These are phyloP conservation scores for Rhizopogon vulgaris DNA, from an alignment of 768 basidiomycete genomes.

Conservation along the genomic window DNA sequence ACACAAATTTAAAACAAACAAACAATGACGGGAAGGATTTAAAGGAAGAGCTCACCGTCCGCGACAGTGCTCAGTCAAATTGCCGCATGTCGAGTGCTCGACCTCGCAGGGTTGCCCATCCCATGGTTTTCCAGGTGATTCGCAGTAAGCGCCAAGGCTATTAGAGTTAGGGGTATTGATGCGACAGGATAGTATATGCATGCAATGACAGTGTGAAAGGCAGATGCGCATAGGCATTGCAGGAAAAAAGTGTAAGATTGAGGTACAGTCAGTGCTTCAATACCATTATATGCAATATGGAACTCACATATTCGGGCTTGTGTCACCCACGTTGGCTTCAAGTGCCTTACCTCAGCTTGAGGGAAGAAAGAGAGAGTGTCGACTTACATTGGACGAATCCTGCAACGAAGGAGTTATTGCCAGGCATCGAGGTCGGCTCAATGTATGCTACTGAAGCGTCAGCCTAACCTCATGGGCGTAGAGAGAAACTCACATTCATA, in stretches of 20 bases:
- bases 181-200: too few relatives aligned
- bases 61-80: conserved; percentile 59
- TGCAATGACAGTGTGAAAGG: too few relatives aligned
- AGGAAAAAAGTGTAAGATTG: neutral
- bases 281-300: neutral
- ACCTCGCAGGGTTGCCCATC: conserved; percentile 67
- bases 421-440: conserved; percentile 62
- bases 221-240: too few relatives aligned
- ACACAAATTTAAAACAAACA: neutral
- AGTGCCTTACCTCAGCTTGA: conserved; percentile 4
- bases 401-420: conserved; percentile 64
- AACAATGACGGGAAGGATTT: neutral
- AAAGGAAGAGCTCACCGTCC: conserved; percentile 44
- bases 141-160: conserved; percentile 69
- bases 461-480: neutral
- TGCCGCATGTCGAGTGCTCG: conserved; percentile 71
- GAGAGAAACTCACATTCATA: conserved; percentile 52
- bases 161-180: neutral
- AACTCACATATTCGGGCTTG: conserved; percentile 72
- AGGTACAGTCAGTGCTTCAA: conserved; percentile 4
- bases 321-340: conserved; percentile 76
- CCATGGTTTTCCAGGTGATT: conserved; percentile 63
- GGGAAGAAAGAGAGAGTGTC: conserved; percentile 1
- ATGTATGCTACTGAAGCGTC: conserved; percentile 38
- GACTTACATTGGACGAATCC: conserved; percentile 67